These are phyloP conservation scores for Penicillium verhagenii DNA, from an alignment of 495 filamentous ascomycete species.

Conservation along the genomic window DNA sequence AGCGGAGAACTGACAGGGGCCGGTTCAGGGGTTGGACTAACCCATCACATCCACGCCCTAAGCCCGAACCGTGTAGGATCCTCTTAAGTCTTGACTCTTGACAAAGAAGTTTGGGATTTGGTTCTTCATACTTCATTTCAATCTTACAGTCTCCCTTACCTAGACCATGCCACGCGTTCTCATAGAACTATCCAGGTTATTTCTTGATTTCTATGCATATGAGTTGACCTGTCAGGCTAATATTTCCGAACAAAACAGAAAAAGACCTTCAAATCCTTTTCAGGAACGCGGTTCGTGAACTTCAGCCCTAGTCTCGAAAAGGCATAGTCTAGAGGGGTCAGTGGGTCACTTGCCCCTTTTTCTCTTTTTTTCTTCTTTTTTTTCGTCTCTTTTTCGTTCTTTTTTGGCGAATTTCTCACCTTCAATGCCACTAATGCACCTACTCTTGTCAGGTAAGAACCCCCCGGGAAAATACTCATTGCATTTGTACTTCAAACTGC, in stretches of 20 bases:
- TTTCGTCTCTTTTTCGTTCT: not conserved
- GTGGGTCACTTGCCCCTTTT: constrained; percentile 15
- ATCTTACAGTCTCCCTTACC: not conserved
- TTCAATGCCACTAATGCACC: not conserved
- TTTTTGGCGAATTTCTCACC: too few relatives aligned
- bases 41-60: constrained; percentile 2
- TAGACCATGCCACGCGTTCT: too few relatives aligned
- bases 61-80: not conserved
- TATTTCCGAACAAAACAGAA: too few relatives aligned
- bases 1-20: constrained; percentile 29
- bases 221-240: not conserved
- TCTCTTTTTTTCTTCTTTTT: constrained; percentile 8
- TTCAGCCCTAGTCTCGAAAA: constrained; percentile 11
- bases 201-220: too few relatives aligned
- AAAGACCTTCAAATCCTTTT: not conserved
- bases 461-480: too few relatives aligned
- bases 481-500: not conserved
- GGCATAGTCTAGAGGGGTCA: constrained; percentile 4
- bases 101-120: not conserved
- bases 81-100: too few relatives aligned
- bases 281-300: constrained; percentile 16
- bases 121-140: not conserved
- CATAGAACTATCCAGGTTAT: too few relatives aligned
- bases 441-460: too few relatives aligned
- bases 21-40: constrained; percentile 30